Evolutionary conservation across 768 basidiomycete species (phyloP), one percentile per base, ranked within the genome.

Genomic region (Gymnopilus dilepis): DNA sequence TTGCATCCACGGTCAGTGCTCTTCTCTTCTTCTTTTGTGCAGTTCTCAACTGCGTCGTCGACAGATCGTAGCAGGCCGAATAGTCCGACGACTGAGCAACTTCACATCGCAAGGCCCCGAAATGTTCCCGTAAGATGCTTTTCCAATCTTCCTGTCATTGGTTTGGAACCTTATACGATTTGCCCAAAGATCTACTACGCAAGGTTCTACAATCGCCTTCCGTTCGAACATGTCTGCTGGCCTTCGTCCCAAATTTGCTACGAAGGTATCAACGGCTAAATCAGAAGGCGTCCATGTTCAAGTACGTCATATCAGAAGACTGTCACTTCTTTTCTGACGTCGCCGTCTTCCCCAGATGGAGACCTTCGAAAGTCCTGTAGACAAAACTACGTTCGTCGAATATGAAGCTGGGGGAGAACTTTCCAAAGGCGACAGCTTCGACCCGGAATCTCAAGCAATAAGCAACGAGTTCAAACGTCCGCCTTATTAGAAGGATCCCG

Each of bases 381-480:
- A 80, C 41, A 81, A 76, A 53, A 75, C 38, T 30, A 60, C 77
- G 0, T 82, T 77, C 51, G 58, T 77, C 31, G 82, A 82, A 54
- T 90, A 87, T 66, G 87, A 89, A 65, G 84, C 80, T 0, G 67
- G 80, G n/a, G 88, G 88, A 38, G 80, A 82, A 33, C 61, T 81
- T n/a, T 68, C 78, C 33, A 80, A 78, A 61, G 65, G 68, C 19
- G 81, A 82, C 52, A 72, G 71, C 21, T 84, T 79, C 61, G 89
- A 90, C 69, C 78, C 83, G 8, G 89, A 90, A 72, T 79, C 84
- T 17, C 86, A 87, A 58, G 76, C 73, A 54, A 84, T 84, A 67
- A 82, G 74, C 67, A 77, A 81, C 57, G 89, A 90, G 63, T 88
- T 88, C 80, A 90, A 90, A 71, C 82, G 77, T 19, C 85, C 85